Conservation (phyloP, 1,284 basidiomycete genomes). For the Apiotrichum domesticum region DNA sequence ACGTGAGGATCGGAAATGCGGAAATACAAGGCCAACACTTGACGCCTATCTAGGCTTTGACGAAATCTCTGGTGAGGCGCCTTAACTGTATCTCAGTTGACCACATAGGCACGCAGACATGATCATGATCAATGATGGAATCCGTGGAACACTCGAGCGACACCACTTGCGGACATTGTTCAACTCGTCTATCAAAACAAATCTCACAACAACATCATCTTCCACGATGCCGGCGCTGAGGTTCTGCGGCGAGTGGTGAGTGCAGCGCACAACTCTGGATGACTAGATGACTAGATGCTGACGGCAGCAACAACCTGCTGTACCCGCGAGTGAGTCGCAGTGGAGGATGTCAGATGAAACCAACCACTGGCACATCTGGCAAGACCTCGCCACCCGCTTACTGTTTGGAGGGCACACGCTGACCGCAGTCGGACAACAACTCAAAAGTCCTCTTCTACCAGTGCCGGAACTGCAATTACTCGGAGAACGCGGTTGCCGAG, state of each 20-base stretch:
- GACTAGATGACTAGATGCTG: background rate
- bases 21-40: too few relatives aligned
- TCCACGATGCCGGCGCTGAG: constrained; percentile 54
- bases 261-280: background rate
- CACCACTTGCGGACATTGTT: too few relatives aligned
- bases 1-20: too few relatives aligned
- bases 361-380: too few relatives aligned
- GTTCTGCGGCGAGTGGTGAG: constrained; percentile 74
- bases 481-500: constrained; percentile 59
- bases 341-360: too few relatives aligned
- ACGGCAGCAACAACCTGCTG: constrained; percentile 71
- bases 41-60: too few relatives aligned
- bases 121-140: too few relatives aligned
- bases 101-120: too few relatives aligned
- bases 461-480: constrained; percentile 86
- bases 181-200: background rate
- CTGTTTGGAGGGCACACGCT: background rate
- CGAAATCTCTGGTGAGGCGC: too few relatives aligned
- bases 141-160: too few relatives aligned
- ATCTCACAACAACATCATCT: background rate
- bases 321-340: constrained; percentile 59
- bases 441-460: constrained; percentile 84
- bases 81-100: too few relatives aligned
- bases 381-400: background rate
- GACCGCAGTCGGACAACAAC: constrained; percentile 62